A percentile compares a stretch with the other conserved stretches of the same genome.
Conservation (phyloP, 2,329 filamentous ascomycete species). For the Colletotrichum sp. region DNA sequence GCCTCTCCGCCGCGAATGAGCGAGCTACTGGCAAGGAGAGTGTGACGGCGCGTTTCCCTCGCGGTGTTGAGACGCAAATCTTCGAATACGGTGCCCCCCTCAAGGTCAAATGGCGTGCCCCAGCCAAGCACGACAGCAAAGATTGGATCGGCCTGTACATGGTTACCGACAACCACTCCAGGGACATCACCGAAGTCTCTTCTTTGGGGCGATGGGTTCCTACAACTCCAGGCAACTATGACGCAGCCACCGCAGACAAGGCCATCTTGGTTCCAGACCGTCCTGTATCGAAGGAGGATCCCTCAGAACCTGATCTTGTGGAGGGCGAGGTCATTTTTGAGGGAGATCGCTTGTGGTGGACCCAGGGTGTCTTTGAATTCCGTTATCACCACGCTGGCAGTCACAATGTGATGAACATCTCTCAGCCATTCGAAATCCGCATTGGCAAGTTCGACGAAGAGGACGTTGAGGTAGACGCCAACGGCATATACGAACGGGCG, state of each 20-base stretch:
- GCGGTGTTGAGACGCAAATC: conserved; percentile 74
- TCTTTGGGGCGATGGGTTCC: conserved; percentile 91
- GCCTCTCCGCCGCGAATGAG: conserved; percentile 56
- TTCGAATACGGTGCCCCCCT: conserved; percentile 93
- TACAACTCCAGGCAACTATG: conserved; percentile 77
- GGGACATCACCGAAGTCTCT: conserved; percentile 82
- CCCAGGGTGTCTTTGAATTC: conserved; percentile 94
- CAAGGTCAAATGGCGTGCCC: conserved; percentile 88
- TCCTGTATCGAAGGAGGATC: conserved; percentile 55
- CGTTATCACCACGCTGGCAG: conserved; percentile 93
- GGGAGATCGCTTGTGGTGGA: conserved; percentile 98
- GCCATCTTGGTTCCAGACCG: conserved; percentile 77
- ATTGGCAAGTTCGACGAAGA: conserved; percentile 82
- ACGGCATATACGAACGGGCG: conserved; percentile 67
- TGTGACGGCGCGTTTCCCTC: conserved; percentile 69
- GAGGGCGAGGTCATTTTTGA: conserved; percentile 85
- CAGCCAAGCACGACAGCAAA: conserved; percentile 82
- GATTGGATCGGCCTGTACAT: conserved; percentile 98
- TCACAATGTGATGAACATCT: conserved; percentile 93
- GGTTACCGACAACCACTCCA: conserved; percentile 90
- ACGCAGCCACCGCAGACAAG: conserved; percentile 74
- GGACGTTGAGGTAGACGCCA: conserved; percentile 66
- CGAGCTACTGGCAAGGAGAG: conserved; percentile 77
- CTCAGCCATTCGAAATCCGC: conserved; percentile 88
- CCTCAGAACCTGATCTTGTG: conserved; percentile 62